phyloP scores from a whole-genome alignment of 495 filamentous ascomycete species.

The Penicillium samsonianum region DNA sequence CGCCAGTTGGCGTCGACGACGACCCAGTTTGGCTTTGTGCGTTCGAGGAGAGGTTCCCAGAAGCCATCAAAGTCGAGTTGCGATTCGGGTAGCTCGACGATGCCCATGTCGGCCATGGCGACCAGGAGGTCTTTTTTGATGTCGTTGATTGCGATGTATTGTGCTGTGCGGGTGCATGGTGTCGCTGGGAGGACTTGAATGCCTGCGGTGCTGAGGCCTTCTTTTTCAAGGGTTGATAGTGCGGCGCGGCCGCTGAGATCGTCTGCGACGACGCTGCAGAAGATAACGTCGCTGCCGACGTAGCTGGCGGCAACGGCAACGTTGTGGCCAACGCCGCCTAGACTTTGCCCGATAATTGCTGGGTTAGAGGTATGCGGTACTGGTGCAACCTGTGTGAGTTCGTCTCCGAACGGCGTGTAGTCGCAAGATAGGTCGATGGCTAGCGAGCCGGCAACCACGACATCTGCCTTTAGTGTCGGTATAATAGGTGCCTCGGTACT shows the following conservation, averaged over 20 bases:
- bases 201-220: constrained; percentile 63
- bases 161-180: constrained; percentile 66
- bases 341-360: constrained; percentile 70
- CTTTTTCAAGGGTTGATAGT: constrained; percentile 57
- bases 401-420: constrained; percentile 51
- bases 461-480: constrained; percentile 46
- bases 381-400: constrained; percentile 43
- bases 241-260: constrained; percentile 76
- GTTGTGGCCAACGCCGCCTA: constrained; percentile 96
- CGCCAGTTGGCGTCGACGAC: constrained; percentile 85
- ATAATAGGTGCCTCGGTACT: constrained; percentile 12
- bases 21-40: constrained; percentile 66
- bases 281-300: constrained; percentile 56
- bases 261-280: constrained; percentile 76
- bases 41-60: constrained; percentile 61
- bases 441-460: constrained; percentile 87
- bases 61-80: constrained; percentile 46
- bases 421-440: constrained; percentile 88
- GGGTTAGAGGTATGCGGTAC: constrained; percentile 83
- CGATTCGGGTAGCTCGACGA: constrained; percentile 61
- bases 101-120: constrained; percentile 93
- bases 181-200: constrained; percentile 58
- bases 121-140: constrained; percentile 74
- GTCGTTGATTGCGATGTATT: constrained; percentile 91
- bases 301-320: constrained; percentile 77